Evolutionary conservation across 768 basidiomycete genomes (phyloP).

Genomic region (Phaffia australis): DNA sequence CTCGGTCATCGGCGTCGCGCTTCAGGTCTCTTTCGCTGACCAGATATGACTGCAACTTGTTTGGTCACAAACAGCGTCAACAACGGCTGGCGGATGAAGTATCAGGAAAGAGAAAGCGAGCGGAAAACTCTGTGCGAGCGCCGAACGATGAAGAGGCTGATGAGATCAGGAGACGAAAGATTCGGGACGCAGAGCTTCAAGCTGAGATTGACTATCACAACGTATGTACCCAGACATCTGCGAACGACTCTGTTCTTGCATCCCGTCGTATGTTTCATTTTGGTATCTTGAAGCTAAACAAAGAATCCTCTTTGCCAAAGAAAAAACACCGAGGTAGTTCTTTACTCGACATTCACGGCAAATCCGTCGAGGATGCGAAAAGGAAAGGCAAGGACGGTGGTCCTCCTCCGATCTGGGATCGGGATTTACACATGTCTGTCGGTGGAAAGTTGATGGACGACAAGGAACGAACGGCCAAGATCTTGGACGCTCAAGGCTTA

Average conservation of each 20-base stretch:
- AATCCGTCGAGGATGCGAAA: slow-evolving; percentile 34
- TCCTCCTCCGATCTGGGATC: slow-evolving; percentile 75
- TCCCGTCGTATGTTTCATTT: neutral
- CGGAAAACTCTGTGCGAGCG: slow-evolving; percentile 42
- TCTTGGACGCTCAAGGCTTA: slow-evolving; percentile 59
- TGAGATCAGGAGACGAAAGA: slow-evolving; percentile 47
- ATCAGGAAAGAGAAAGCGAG: slow-evolving; percentile 67
- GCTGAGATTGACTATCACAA: slow-evolving; percentile 63
- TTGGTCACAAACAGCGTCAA: slow-evolving; percentile 44
- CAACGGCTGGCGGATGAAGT: slow-evolving; percentile 89
- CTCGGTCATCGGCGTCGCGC: neutral
- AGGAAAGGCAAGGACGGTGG: slow-evolving; percentile 45
- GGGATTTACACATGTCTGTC: slow-evolving; percentile 74
- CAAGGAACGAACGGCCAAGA: slow-evolving; percentile 52
- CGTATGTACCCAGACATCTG: slow-evolving; percentile 28
- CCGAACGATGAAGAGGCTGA: slow-evolving; percentile 41
- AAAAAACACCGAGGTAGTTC: slow-evolving; percentile 30
- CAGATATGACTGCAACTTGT: neutral
- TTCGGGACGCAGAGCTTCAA: slow-evolving; percentile 58
- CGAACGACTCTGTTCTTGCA: neutral
- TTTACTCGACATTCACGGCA: slow-evolving; percentile 35
- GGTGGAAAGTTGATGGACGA: slow-evolving; percentile 87
- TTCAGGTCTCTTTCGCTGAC: neutral
- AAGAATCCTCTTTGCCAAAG: slow-evolving; percentile 20
- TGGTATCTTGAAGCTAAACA: neutral